Evolutionary conservation across 164 flowering plant genomes (phyloP).

Genomic region (Buxus sempervirens): DNA sequence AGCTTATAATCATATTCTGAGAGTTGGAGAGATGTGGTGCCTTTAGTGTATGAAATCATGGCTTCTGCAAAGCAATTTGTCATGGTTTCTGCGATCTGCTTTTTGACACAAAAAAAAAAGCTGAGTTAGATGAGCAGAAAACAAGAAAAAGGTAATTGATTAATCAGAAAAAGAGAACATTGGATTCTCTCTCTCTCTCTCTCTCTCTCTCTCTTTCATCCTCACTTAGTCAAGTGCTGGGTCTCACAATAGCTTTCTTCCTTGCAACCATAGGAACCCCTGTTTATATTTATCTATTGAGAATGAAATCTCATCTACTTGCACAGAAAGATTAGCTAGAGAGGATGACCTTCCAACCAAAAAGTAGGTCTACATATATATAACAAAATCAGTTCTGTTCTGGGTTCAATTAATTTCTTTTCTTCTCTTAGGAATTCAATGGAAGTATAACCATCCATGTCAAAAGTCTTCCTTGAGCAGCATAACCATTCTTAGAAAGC

Average conservation of each 20-base stretch:
- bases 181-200: constrained; percentile 27
- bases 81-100: neutral
- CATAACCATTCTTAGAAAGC: neutral
- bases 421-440: neutral
- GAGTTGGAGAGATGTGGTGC: too few species aligned
- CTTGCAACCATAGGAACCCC: too few species aligned
- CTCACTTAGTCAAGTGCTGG: constrained; percentile 11
- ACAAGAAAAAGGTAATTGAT: neutral
- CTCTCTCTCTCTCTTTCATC: constrained; percentile 1
- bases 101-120: neutral
- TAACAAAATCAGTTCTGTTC: neutral
- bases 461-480: neutral
- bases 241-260: neutral
- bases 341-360: constrained; percentile 27
- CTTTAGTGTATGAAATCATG: neutral
- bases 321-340: constrained; percentile 7
- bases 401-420: neutral
- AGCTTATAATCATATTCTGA: too few species aligned
- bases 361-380: neutral
- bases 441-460: neutral
- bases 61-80: neutral
- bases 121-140: neutral
- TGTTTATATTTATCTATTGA: constrained; percentile 7
- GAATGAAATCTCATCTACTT: neutral
- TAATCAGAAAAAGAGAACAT: constrained; percentile 15